Evolutionary conservation across 345 rosid genomes (phyloP), one percentile per base, ranked within the genome.

Genomic region (Populus euphratica): DNA sequence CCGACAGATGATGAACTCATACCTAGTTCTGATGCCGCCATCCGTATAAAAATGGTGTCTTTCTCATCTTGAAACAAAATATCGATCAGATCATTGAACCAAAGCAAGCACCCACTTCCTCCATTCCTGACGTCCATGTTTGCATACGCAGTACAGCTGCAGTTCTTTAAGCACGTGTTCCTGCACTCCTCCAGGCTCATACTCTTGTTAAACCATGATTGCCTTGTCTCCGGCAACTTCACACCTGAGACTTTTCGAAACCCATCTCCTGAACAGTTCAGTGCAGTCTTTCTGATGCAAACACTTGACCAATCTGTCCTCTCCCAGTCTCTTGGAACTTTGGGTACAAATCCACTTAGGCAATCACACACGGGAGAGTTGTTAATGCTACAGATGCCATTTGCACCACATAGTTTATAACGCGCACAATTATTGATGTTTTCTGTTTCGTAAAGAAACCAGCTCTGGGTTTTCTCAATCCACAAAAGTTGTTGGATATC

Each of bases 221-320:
- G 35, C 35, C 35, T 33, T 33, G 35, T 33, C 35, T 33, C 35
- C 5, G 35, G 35, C 35, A 33, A 33, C 35, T 33, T 76, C 8
- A 69, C 33, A 4, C 79, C 73, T 1, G 33, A 29, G 7, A 20
- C 17, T 74, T 73, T 84, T 63, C 20, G 3, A 21, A 84, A 84
- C n/a, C 77, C 69, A 23, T 63, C 68, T 25, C 68, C 68, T 1
- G 33, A n/a, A 63, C 68, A 63, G 25, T 23, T 27, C 3, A 63
- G 33, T 9, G 31, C 14, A 23, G 68, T 27, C 33, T 9, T n/a
- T 63, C 68, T 63, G 27, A 63, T 33, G 27, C 68, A 63, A 9
- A 36, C 68, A 63, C 25, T 33, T 6, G 68, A 23, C 68, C 68
- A 63, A 23, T 63, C 68, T 9, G 11, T 4, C 3, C 8, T n/a